Evolutionary conservation across 352 stramenopile species (phyloP), one percentile per base, ranked within the genome.

Genomic region (Globisporangium cederbergense): DNA sequence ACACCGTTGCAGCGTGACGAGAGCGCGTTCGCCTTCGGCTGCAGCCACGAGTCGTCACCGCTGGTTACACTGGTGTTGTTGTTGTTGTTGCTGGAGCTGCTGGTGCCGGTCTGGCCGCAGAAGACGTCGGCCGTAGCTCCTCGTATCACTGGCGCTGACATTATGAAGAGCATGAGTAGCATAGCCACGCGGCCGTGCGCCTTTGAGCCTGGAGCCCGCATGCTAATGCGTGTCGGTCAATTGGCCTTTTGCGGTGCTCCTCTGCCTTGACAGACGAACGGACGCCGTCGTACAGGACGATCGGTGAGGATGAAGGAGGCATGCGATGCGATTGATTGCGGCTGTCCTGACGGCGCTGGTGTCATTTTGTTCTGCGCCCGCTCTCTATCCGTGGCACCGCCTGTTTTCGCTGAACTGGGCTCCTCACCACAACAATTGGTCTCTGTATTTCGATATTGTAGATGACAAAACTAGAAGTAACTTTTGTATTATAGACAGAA

Each of bases 1-100:
- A 49, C 58, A 32, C 50, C 45, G 45, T 38, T 63, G 32, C 58
- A 63, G 45, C 32, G 45, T 8, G 58, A 49, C 34, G 58, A 49
- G 11, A 63, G 58, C 32, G 13, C 45, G 32, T 63, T 63, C 18
- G 58, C n/a, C 2, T 46, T 34, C 5, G 58, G 57, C 42, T 46
- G 57, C 28, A 34, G 58, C 58, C 58, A 63, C 3, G n/a, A 8
- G 18, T 45, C 30, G 2, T 3, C 52, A 32, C 20, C 5, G 25
- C 28, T 42, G 18, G 0, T 6, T 8, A 7, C 52, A 11, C 28
- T n/a, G 22, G 22, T 25, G 22, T 25, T 25, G 22, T 25, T 25
- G 22, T 25, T 25, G 22, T 14, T 40, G 30, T 11, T 3, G 28
- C 8, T 58, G 28, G 9, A n/a, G 50, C 28, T 56, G 28, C 25